Base-by-base conservation (phyloP, 169 alveolate genomes). In the Ichthyophthirius multifiliis region DNA sequence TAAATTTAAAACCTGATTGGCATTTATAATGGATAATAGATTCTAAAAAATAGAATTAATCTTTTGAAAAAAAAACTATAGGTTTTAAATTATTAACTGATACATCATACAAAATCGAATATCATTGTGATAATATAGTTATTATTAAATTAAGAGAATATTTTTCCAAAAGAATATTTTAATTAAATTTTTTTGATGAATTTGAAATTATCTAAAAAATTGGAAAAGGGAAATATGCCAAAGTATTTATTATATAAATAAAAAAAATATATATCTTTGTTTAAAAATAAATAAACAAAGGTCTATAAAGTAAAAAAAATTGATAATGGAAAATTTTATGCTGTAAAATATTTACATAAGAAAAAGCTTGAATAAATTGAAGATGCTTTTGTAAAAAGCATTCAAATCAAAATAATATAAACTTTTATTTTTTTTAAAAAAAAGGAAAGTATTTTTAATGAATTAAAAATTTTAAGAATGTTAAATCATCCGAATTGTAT, bases 321-420 rank as follows among this genome's bases (percentile, higher is more conserved):
- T 20, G 20, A 31, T 0, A 23, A 55, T 10, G 23, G 41, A 55
- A 47, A 76, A 76, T 27, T 35, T 6, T 76, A 37, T 30, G 83
- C 83, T 13, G 83, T 76, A 0, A 76, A 76, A 55, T 76, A 73
- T 31, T 18, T 76, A 2, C 67, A 76, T 37, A 35, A 76, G 37
- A 10, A 47, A 39, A 6, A 55, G 1, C 34, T 76, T 15, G 18
- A 34, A 18, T 71, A 47, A 23, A 76, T 34, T 23, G 64, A 76
- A 62, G 20, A 34, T 62, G 76, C 5, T 4, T n/a, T 4, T 45
- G 13, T 9, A 13, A 45, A n/a, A 62, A 55, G 16, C n/a, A 62
- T 45, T 45, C 4, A n/a, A n/a, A 45, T 47, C 39, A 47, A 39
- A 76, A 37, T 16, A n/a, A 47, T 4, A 20, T 44, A 41, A 41